These are phyloP conservation scores for Nicotiana otophora DNA, from an alignment of 257 asterid species.

Conservation along the genomic window DNA sequence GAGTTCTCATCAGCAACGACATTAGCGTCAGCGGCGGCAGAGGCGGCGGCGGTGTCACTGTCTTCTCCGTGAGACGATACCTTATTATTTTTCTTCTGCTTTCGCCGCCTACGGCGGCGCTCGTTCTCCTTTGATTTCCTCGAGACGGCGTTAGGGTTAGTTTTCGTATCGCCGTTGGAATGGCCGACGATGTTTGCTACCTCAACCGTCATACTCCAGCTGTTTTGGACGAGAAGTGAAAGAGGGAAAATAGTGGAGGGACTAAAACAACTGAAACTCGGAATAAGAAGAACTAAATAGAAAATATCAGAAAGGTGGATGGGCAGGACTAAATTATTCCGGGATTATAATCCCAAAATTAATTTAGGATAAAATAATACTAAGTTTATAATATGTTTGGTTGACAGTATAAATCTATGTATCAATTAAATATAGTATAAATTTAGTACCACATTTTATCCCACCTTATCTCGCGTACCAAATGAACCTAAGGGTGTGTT, in stretches of 20 bases:
- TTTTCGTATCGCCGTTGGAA: constrained; percentile 33
- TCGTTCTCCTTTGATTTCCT: constrained; percentile 69
- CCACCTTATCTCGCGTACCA: no score
- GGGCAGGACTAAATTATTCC: no score
- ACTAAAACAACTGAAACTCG: not conserved
- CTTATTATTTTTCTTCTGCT: constrained; percentile 80
- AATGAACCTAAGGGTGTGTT: no score
- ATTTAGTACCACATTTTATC: no score
- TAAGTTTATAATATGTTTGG: no score
- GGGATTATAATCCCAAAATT: no score
- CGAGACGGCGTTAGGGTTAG: constrained; percentile 28
- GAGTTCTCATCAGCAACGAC: constrained; percentile 45
- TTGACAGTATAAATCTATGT: no score
- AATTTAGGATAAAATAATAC: no score
- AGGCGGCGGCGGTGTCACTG: constrained; percentile 35
- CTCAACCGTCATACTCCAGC: constrained; percentile 17
- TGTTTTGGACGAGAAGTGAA: no score
- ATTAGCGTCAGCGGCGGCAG: constrained; percentile 32
- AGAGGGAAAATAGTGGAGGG: no score
- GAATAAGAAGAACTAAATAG: not conserved
- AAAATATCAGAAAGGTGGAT: not conserved
- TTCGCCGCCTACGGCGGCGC: constrained; percentile 89
- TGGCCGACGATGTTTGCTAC: constrained; percentile 16
- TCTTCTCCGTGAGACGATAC: constrained; percentile 39
- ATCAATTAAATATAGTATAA: no score